Conservation (phyloP, 768 basidiomycete species). For the Lactarius indigo region DNA sequence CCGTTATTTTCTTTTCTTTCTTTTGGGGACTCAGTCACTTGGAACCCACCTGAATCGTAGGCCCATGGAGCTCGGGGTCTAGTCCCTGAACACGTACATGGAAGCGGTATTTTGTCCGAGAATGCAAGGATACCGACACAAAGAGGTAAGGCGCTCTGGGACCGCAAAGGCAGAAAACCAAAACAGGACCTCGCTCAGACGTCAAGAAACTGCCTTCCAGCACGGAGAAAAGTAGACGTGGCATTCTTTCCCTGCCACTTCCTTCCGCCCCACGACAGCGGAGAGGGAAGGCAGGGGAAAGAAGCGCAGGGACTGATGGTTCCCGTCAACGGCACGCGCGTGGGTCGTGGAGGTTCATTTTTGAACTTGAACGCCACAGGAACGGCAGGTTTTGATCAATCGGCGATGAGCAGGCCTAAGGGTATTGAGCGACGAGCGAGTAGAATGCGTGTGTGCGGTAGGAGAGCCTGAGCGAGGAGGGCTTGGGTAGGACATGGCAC, state of each 20-base stretch:
- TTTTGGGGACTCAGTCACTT: slow-evolving; percentile 10
- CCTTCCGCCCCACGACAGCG: slow-evolving; percentile 13
- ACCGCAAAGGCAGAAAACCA: slow-evolving; percentile 17
- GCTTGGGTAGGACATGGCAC: background rate
- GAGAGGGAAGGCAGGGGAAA: slow-evolving; percentile 16
- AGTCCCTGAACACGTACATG: slow-evolving; percentile 22
- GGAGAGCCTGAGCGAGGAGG: background rate
- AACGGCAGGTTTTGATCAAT: slow-evolving; percentile 15
- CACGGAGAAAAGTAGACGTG: slow-evolving; percentile 17
- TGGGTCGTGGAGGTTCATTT: slow-evolving; percentile 18
- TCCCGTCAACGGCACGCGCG: slow-evolving; percentile 22
- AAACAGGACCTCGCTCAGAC: slow-evolving; percentile 12
- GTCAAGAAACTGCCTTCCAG: slow-evolving; percentile 20
- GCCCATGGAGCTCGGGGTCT: slow-evolving; percentile 16
- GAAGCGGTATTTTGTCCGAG: slow-evolving; percentile 20
- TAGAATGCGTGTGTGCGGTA: background rate
- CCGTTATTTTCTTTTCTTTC: slow-evolving; percentile 2
- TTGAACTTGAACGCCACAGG: slow-evolving; percentile 18
- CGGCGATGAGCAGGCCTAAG: slow-evolving; percentile 18
- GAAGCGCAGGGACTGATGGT: slow-evolving; percentile 18
- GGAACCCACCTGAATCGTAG: slow-evolving; percentile 7
- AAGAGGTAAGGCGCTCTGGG: slow-evolving; percentile 20
- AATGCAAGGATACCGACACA: slow-evolving; percentile 13
- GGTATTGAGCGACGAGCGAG: background rate
- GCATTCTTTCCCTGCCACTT: slow-evolving; percentile 13